Evolutionary conservation across 257 asterid genomes (phyloP).

Genomic region (Verbascum thapsus): DNA sequence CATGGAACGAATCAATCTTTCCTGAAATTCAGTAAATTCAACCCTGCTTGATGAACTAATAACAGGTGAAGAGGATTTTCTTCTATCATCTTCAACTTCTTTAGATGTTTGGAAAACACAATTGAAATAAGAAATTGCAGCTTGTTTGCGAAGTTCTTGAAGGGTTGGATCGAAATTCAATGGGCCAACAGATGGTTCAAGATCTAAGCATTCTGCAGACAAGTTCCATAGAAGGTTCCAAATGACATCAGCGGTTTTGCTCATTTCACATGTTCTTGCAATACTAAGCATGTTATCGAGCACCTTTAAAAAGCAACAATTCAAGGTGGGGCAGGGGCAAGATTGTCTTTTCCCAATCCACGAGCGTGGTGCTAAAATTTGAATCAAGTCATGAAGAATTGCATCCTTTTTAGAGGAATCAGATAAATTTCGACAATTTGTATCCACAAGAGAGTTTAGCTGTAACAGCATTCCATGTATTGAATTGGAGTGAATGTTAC

Average conservation of each 20-base stretch:
- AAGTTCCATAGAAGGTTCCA: slow-evolving; percentile 72
- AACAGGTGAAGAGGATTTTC: slow-evolving; percentile 42
- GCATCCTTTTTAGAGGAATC: slow-evolving; percentile 66
- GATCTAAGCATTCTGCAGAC: slow-evolving; percentile 74
- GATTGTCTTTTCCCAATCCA: slow-evolving; percentile 76
- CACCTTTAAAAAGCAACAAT: slow-evolving; percentile 57
- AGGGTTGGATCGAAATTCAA: slow-evolving; percentile 73
- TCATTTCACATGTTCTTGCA: slow-evolving; percentile 59
- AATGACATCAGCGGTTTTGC: slow-evolving; percentile 52
- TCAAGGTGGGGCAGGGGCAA: slow-evolving; percentile 81
- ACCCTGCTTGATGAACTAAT: slow-evolving; percentile 36
- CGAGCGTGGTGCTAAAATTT: slow-evolving; percentile 49
- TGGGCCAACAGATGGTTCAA: slow-evolving; percentile 45
- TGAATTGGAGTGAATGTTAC: slow-evolving; percentile 41
- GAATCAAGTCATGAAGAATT: slow-evolving; percentile 59
- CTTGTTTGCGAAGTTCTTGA: slow-evolving; percentile 86
- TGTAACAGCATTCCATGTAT: slow-evolving; percentile 86
- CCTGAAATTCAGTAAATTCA: slow-evolving; percentile 53
- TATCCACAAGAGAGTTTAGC: slow-evolving; percentile 74
- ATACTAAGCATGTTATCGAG: slow-evolving; percentile 81
- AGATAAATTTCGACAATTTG: slow-evolving; percentile 70
- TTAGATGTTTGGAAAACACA: slow-evolving; percentile 66
- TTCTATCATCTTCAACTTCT: slow-evolving; percentile 55
- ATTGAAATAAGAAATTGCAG: slow-evolving; percentile 80
- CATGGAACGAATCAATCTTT: slow-evolving; percentile 56